A percentile compares a stretch with the other conserved stretches of the same genome.
Conservation (phyloP, 768 basidiomycete genomes). For the Dacryopinax primogenitus region DNA sequence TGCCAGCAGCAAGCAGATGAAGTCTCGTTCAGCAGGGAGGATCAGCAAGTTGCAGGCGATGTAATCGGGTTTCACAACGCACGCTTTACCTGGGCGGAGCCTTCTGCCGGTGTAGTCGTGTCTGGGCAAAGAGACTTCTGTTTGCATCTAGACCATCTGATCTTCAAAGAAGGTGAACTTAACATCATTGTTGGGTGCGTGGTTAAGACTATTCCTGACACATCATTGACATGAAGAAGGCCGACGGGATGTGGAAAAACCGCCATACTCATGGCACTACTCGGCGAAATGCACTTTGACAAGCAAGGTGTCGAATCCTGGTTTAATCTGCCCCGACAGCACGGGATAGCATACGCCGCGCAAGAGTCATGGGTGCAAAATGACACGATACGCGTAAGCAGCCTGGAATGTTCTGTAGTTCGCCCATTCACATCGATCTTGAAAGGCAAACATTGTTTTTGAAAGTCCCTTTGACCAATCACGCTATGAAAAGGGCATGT, state of each 20-base stretch:
- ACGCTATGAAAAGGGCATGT: slow-evolving; percentile 22
- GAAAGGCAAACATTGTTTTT: slow-evolving; percentile 29
- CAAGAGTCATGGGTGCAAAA: slow-evolving; percentile 30
- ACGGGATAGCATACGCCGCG: slow-evolving; percentile 28
- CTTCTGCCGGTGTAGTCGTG: slow-evolving; percentile 27
- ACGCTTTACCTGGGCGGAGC: slow-evolving; percentile 47
- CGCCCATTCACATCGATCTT: background rate
- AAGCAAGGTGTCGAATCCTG: slow-evolving; percentile 18
- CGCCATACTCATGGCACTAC: slow-evolving; percentile 22
- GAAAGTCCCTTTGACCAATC: slow-evolving; percentile 25
- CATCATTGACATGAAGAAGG: slow-evolving; percentile 3
- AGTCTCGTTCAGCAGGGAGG: too few relatives aligned
- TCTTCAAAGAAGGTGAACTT: slow-evolving; percentile 26
- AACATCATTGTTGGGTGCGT: slow-evolving; percentile 25
- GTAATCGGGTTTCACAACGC: slow-evolving; percentile 28
- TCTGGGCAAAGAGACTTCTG: slow-evolving; percentile 37
- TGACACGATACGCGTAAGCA: slow-evolving; percentile 16
- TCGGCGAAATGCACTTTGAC: slow-evolving; percentile 30
- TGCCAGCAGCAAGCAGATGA: too few relatives aligned
- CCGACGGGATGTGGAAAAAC: slow-evolving; percentile 8
- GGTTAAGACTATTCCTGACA: slow-evolving; percentile 23
- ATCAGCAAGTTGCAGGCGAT: slow-evolving; percentile 15
- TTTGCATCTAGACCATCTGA: slow-evolving; percentile 23
- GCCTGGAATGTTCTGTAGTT: background rate
- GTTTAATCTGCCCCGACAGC: slow-evolving; percentile 26